A percentile compares a stretch with the other conserved stretches of the same genome.
These are phyloP conservation scores for Candida succiphila DNA, from an alignment of 805 yeast species.

Conservation along the genomic window DNA sequence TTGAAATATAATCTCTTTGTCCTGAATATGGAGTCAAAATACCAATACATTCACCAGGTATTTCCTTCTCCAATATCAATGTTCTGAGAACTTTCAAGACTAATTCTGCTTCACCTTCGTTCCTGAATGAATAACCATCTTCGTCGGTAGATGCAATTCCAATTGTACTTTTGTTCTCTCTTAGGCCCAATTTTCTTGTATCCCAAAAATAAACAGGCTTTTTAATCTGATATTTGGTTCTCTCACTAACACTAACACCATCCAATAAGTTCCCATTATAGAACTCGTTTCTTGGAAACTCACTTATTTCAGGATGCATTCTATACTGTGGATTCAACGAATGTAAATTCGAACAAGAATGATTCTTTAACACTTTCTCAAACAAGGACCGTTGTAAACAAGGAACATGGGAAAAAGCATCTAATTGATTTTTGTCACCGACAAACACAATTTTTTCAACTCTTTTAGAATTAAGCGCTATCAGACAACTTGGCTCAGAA, in stretches of 20 bases:
- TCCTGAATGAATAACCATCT: conserved; percentile 49
- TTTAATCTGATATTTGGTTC: conserved; percentile 35
- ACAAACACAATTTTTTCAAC: conserved; percentile 62
- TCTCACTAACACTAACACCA: conserved; percentile 48
- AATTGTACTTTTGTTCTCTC: conserved; percentile 37
- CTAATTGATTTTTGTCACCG: conserved; percentile 69
- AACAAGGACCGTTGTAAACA: conserved; percentile 57
- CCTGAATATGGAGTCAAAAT: conserved; percentile 72
- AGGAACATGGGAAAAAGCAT: conserved; percentile 62
- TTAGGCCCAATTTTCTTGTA: conserved; percentile 38
- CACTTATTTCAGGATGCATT: conserved; percentile 90
- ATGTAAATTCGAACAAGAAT: conserved; percentile 48
- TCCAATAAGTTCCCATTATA: conserved; percentile 66
- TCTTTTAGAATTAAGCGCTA: conserved; percentile 61
- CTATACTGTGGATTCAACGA: conserved; percentile 83
- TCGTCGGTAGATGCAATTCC: conserved; percentile 22
- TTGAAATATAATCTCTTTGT: conserved; percentile 55
- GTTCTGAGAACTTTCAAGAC: conserved; percentile 37
- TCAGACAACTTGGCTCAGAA: conserved; percentile 61
- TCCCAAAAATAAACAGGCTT: conserved; percentile 56
- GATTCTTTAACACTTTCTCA: conserved; percentile 55
- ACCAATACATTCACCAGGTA: conserved; percentile 44
- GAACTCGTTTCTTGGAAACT: conserved; percentile 74
- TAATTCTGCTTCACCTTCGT: conserved; percentile 39
- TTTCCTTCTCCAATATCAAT: conserved; percentile 43